These are phyloP conservation scores for Thecamonas trahens DNA, from an alignment of 78 protist species.

Conservation along the genomic window DNA sequence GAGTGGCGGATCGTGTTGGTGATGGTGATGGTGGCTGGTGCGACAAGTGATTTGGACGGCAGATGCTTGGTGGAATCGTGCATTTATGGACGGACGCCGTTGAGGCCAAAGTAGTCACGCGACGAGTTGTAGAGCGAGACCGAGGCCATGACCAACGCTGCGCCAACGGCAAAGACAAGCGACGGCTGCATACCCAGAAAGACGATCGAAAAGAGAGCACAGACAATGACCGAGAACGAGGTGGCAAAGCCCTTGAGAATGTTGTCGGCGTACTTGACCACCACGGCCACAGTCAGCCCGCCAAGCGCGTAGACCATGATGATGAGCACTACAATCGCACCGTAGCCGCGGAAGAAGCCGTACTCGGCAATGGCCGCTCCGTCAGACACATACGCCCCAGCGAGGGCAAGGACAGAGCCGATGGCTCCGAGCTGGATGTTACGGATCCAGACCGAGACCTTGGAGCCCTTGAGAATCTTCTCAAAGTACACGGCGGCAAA, in stretches of 20 bases:
- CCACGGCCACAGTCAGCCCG: constrained; percentile 60
- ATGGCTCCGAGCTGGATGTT: constrained; percentile 42
- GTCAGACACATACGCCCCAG: neutral
- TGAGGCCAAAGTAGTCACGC: too few relatives aligned
- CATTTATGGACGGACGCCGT: too few relatives aligned
- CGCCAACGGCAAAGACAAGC: constrained; percentile 17
- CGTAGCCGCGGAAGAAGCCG: constrained; percentile 38
- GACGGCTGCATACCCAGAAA: constrained; percentile 24
- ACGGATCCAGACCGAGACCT: constrained; percentile 38
- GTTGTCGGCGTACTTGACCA: constrained; percentile 74
- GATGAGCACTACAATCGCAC: neutral
- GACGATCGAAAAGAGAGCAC: constrained; percentile 8
- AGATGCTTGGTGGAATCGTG: too few relatives aligned
- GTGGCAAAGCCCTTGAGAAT: constrained; percentile 64
- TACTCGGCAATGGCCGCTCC: constrained; percentile 3
- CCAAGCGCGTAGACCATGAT: constrained; percentile 38
- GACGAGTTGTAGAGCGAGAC: constrained; percentile 37
- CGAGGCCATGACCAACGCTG: constrained; percentile 10
- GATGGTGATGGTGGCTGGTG: too few relatives aligned
- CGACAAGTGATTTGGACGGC: too few relatives aligned
- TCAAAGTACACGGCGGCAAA: constrained; percentile 69
- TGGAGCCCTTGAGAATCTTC: constrained; percentile 28
- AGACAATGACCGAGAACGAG: constrained; percentile 42
- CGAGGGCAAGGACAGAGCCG: neutral
- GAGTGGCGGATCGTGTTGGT: too few relatives aligned